Evolutionary conservation across 78 protist genomes (phyloP).

Genomic region (Isochrysis galbana): DNA sequence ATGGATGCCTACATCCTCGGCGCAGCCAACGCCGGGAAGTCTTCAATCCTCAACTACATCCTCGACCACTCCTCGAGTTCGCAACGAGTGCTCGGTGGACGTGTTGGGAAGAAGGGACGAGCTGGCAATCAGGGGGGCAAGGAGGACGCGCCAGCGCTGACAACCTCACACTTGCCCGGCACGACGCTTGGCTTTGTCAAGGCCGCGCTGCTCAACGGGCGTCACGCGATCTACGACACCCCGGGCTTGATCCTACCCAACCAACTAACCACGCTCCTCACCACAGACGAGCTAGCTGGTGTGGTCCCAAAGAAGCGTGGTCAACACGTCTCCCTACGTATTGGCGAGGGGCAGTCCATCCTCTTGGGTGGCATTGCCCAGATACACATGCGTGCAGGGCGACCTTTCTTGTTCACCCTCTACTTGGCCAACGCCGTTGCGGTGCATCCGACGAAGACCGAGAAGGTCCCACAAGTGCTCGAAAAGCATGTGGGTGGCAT

Average conservation of each 20-base stretch:
- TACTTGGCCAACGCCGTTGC: background rate
- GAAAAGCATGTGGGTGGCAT: background rate
- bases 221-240: background rate
- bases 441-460: background rate
- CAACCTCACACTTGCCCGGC: background rate
- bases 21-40: slow-evolving; percentile 1
- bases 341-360: background rate
- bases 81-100: background rate
- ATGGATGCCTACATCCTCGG: background rate
- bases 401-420: background rate
- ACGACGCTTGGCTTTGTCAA: background rate
- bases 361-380: background rate
- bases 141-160: background rate
- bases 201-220: background rate
- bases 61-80: background rate
- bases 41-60: background rate
- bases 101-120: too few relatives aligned
- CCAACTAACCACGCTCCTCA: slow-evolving; percentile 1
- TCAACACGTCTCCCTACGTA: background rate
- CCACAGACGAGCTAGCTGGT: background rate
- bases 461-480: background rate
- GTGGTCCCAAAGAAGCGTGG: background rate
- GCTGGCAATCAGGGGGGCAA: background rate
- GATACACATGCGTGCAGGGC: background rate
- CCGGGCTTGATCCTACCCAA: background rate